A percentile compares a stretch with the other conserved stretches of the same genome.
Evolutionary conservation across 495 filamentous ascomycete species (phyloP).

Genomic region (Lasiosphaeris hirsuta): DNA sequence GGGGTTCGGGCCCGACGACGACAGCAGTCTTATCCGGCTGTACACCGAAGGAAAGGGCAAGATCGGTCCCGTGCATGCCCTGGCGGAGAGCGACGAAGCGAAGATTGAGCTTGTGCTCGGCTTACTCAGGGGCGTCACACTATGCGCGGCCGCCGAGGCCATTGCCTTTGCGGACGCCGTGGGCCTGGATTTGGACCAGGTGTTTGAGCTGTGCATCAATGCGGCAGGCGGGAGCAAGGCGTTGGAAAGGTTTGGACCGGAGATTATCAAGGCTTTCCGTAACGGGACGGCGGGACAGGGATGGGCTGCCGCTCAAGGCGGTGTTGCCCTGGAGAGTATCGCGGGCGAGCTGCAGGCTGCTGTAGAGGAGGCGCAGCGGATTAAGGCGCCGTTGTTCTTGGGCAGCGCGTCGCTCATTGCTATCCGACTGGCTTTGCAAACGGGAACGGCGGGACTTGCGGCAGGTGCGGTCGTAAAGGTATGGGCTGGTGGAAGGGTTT

Average conservation of each 20-base stretch:
- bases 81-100: constrained; percentile 35
- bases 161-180: constrained; percentile 62
- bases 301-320: constrained; percentile 7
- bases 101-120: constrained; percentile 56
- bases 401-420: constrained; percentile 38
- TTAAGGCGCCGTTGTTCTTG: constrained; percentile 40
- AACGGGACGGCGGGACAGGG: constrained; percentile 21
- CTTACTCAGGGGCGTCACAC: constrained; percentile 61
- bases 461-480: constrained; percentile 35
- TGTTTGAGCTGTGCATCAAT: constrained; percentile 63
- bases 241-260: constrained; percentile 54
- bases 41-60: constrained; percentile 46
- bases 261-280: constrained; percentile 47
- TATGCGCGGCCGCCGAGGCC: constrained; percentile 63
- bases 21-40: constrained; percentile 65
- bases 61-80: constrained; percentile 36
- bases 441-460: constrained; percentile 12
- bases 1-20: constrained; percentile 64
- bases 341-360: constrained; percentile 47
- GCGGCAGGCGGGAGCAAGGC: constrained; percentile 66
- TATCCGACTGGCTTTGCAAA: constrained; percentile 28
- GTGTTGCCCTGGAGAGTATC: constrained; percentile 37
- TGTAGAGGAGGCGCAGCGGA: constrained; percentile 48
- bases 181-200: constrained; percentile 60
- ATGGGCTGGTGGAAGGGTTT: constrained; percentile 24